A percentile compares a stretch with the other conserved stretches of the same genome.
Conservation (phyloP, 75 land plant species). For the Pinus tabuliformis region DNA sequence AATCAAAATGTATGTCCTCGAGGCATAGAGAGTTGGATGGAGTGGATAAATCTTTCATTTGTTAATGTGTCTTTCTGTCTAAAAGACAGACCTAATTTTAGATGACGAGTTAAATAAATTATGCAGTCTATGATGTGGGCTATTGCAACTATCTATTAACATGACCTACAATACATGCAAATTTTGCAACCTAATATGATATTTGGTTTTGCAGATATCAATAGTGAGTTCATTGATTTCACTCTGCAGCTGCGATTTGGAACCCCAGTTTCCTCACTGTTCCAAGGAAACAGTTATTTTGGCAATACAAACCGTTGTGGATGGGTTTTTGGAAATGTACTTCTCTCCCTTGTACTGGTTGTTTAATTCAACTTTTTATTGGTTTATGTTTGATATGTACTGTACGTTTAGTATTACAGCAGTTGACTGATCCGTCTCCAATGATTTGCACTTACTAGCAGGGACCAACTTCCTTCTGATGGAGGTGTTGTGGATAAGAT, state of each 20-base stretch:
- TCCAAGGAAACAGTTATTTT: conserved; percentile 42
- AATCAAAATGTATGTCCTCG: background rate
- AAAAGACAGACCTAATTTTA: background rate
- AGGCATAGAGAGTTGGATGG: background rate
- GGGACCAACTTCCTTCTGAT: conserved; percentile 35
- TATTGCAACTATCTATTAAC: background rate
- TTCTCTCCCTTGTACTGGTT: background rate
- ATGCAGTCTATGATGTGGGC: background rate
- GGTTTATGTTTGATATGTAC: background rate
- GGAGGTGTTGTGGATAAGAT: conserved; percentile 69
- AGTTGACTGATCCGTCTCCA: background rate
- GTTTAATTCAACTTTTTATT: background rate
- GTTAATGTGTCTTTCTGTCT: background rate
- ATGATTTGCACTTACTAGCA: conserved; percentile 14
- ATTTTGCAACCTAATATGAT: no score
- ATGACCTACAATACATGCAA: no score
- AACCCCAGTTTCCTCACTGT: conserved; percentile 61
- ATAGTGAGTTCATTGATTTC: conserved; percentile 67
- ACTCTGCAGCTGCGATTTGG: conserved; percentile 47
- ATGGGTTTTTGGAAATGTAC: conserved; percentile 91
- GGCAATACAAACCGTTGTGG: conserved; percentile 78
- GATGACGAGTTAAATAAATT: background rate
- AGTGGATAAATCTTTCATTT: background rate
- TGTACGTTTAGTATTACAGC: background rate
- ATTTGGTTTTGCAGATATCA: conserved; percentile 51